These are phyloP conservation scores for Didymella arachidicola DNA, from an alignment of 2,329 filamentous ascomycete genomes.

Conservation along the genomic window DNA sequence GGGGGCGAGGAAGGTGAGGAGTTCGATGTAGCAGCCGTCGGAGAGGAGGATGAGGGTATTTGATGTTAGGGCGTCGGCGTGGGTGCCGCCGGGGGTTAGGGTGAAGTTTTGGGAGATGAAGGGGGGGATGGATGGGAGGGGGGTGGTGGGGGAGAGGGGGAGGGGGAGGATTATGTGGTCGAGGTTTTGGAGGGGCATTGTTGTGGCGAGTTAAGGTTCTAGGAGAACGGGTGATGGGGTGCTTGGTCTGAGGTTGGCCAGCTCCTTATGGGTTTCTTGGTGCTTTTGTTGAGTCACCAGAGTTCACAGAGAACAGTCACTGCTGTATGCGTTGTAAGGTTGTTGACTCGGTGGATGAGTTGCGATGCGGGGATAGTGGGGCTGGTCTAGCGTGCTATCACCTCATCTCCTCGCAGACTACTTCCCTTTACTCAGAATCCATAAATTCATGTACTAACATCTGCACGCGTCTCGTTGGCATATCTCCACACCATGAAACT, in stretches of 20 bases:
- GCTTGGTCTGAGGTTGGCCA: background rate
- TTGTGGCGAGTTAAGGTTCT: too few relatives aligned
- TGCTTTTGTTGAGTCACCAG: constrained; percentile 10
- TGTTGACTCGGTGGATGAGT: constrained; percentile 8
- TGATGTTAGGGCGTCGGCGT: constrained; percentile 66
- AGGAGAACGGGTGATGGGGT: background rate
- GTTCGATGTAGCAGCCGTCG: constrained; percentile 72
- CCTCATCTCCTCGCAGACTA: constrained; percentile 13
- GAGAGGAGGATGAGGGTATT: constrained; percentile 69
- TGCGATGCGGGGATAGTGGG: constrained; percentile 9
- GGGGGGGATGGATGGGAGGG: constrained; percentile 47
- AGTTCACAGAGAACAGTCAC: background rate
- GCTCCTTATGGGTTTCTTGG: background rate
- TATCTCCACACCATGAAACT: too few relatives aligned
- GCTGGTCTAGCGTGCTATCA: constrained; percentile 16
- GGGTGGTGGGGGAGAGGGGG: constrained; percentile 60
- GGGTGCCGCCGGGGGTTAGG: constrained; percentile 66
- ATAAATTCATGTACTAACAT: background rate
- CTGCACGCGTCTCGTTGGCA: too few relatives aligned
- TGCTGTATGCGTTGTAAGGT: background rate
- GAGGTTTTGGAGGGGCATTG: constrained; percentile 46
- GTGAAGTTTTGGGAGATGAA: constrained; percentile 65
- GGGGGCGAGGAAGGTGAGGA: constrained; percentile 67
- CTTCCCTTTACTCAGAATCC: background rate
- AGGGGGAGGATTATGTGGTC: constrained; percentile 73